These are phyloP conservation scores for Mortierella sp. DNA, from an alignment of 371 early-diverging fungal genomes.

Conservation along the genomic window DNA sequence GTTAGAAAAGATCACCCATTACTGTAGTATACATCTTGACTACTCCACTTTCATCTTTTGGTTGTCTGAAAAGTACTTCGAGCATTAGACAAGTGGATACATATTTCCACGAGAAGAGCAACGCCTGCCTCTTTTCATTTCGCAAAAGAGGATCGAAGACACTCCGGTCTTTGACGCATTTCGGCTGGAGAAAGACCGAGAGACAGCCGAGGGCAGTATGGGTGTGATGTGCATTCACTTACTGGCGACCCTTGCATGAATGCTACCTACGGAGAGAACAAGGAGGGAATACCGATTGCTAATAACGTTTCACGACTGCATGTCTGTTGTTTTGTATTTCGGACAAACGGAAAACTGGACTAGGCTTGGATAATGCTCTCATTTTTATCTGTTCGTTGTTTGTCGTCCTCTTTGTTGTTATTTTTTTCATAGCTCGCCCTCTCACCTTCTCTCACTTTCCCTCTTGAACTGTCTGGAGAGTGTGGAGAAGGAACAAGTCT, in stretches of 20 bases:
- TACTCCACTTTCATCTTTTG: no score
- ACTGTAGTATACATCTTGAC: not conserved
- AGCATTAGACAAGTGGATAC: not conserved
- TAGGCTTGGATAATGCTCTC: not conserved
- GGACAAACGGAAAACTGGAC: conserved; percentile 3
- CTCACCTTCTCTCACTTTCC: no score
- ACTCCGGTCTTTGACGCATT: not conserved
- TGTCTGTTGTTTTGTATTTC: not conserved
- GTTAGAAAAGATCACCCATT: not conserved
- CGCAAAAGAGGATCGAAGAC: not conserved
- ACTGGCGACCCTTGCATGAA: not conserved
- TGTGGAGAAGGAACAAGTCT: not conserved
- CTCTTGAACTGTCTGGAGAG: not conserved
- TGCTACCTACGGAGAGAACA: not conserved
- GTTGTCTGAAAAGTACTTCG: no score
- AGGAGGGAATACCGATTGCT: conserved; percentile 7
- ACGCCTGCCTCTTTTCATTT: not conserved
- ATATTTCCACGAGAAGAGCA: not conserved
- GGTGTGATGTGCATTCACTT: not conserved
- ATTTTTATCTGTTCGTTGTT: not conserved
- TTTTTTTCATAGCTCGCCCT: not conserved
- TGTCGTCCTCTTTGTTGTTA: not conserved
- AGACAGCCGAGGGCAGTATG: not conserved
- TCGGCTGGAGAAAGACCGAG: not conserved
- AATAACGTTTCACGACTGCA: conserved; percentile 3